Evolutionary conservation across 2,329 filamentous ascomycete species (phyloP).

Genomic region (Xylaria sp.): DNA sequence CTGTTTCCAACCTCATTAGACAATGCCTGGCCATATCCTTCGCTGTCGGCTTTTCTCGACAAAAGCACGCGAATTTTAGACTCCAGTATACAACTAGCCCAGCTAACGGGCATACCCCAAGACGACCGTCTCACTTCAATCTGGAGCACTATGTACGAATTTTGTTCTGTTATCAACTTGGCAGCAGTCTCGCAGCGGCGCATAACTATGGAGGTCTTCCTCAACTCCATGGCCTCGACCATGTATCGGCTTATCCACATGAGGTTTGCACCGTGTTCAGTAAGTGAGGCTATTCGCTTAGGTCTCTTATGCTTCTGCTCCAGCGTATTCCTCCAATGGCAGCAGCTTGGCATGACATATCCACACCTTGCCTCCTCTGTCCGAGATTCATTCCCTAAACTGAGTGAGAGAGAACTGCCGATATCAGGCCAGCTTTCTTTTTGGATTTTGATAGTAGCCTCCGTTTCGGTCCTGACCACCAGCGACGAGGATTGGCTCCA

Average conservation of each 20-base stretch:
- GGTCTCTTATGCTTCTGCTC: conserved; percentile 47
- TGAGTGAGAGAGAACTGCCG: not conserved
- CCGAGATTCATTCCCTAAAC: not conserved
- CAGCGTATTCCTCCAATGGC: conserved; percentile 49
- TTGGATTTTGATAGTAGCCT: too few species aligned
- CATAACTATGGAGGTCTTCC: conserved; percentile 29
- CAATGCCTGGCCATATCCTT: not conserved
- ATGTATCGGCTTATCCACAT: conserved; percentile 49
- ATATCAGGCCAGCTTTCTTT: too few species aligned
- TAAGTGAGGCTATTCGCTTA: conserved; percentile 46
- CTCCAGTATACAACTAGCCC: not conserved
- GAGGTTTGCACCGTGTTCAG: conserved; percentile 36
- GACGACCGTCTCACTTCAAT: conserved; percentile 27
- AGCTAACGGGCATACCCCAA: not conserved
- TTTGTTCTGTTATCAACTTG: conserved; percentile 37
- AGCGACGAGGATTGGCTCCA: too few species aligned
- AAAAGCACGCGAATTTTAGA: not conserved
- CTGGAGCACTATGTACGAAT: conserved; percentile 35
- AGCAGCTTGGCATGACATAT: conserved; percentile 33
- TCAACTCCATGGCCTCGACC: conserved; percentile 45
- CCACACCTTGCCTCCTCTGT: conserved; percentile 29
- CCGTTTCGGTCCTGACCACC: too few species aligned
- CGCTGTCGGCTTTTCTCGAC: not conserved
- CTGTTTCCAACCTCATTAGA: not conserved
- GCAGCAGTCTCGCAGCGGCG: conserved; percentile 28